These are phyloP conservation scores for Candida nitratophila DNA, from an alignment of 805 yeast genomes.

Conservation along the genomic window DNA sequence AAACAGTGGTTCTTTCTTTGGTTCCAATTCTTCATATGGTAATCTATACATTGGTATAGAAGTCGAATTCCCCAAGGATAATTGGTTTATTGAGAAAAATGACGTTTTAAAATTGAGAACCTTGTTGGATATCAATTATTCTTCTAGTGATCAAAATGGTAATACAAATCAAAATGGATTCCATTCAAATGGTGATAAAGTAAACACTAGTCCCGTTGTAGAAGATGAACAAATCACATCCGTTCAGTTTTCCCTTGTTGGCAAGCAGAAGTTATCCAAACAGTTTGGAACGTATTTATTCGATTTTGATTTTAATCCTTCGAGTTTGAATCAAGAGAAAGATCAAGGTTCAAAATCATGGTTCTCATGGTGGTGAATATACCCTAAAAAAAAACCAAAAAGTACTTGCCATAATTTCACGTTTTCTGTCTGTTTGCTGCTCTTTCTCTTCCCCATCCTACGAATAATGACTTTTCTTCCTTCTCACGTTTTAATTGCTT, in stretches of 20 bases:
- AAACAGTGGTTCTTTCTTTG: slow-evolving; percentile 11
- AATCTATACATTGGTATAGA: slow-evolving; percentile 64
- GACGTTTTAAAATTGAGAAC: slow-evolving; percentile 51
- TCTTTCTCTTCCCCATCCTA: no score
- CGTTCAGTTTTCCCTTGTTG: slow-evolving; percentile 15
- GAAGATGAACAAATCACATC: slow-evolving; percentile 14
- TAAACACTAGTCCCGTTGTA: neutral
- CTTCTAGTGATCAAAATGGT: slow-evolving; percentile 1
- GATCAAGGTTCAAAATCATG: neutral
- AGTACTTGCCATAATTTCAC: no score
- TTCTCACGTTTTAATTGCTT: no score
- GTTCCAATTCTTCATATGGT: slow-evolving; percentile 36
- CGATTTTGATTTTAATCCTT: slow-evolving; percentile 46
- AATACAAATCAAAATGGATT: neutral
- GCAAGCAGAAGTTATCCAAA: slow-evolving; percentile 18
- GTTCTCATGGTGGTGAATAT: neutral
- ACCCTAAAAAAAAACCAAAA: no score
- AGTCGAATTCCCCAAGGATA: slow-evolving; percentile 76
- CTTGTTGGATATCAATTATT: slow-evolving; percentile 33
- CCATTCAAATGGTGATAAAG: neutral
- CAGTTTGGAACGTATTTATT: slow-evolving; percentile 9
- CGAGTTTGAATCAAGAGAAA: no score
- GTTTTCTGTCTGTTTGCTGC: no score
- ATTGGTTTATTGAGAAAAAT: slow-evolving; percentile 73
- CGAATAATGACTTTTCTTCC: no score